phyloP scores from a whole-genome alignment of 2,329 filamentous ascomycete species.

The Uncinocarpus reesii region DNA sequence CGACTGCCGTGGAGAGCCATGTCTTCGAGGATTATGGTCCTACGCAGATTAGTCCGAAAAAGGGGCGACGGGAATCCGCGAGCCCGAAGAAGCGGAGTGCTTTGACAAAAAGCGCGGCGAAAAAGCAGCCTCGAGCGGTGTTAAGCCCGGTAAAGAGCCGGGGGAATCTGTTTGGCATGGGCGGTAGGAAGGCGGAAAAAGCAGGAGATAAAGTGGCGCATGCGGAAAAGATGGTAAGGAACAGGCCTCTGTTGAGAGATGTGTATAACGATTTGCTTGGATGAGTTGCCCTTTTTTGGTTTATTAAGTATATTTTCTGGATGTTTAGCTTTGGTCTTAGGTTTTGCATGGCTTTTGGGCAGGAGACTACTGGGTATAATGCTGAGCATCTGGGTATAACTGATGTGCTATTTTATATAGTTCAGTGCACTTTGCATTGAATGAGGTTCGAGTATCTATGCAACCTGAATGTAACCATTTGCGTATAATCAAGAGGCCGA shows the following conservation, averaged over 20 bases:
- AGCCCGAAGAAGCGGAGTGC: slow-evolving; percentile 25
- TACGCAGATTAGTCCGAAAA: slow-evolving; percentile 14
- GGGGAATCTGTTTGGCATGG: slow-evolving; percentile 26
- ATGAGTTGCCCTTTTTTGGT: slow-evolving; percentile 13
- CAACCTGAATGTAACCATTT: neutral
- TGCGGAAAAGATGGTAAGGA: slow-evolving; percentile 49
- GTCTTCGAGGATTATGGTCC: slow-evolving; percentile 45
- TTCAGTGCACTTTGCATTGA: too few species aligned
- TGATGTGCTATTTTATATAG: too few species aligned
- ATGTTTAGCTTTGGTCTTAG: slow-evolving; percentile 9
- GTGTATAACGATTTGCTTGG: slow-evolving; percentile 58
- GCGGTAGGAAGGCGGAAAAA: slow-evolving; percentile 44
- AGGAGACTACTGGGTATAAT: too few species aligned
- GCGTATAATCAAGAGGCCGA: neutral
- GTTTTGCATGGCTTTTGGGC: neutral
- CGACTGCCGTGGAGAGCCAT: slow-evolving; percentile 56
- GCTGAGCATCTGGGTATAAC: too few species aligned
- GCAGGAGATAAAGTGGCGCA: slow-evolving; percentile 47
- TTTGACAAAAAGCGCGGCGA: slow-evolving; percentile 16
- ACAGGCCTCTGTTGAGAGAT: slow-evolving; percentile 60
- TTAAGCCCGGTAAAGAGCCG: slow-evolving; percentile 18
- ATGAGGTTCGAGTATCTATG: too few species aligned
- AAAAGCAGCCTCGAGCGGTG: slow-evolving; percentile 8
- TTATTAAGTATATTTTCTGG: slow-evolving; percentile 5
- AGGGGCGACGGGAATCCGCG: slow-evolving; percentile 16